Base-by-base conservation (phyloP, 257 asterid species). In the Cynanchum wilfordii region DNA sequence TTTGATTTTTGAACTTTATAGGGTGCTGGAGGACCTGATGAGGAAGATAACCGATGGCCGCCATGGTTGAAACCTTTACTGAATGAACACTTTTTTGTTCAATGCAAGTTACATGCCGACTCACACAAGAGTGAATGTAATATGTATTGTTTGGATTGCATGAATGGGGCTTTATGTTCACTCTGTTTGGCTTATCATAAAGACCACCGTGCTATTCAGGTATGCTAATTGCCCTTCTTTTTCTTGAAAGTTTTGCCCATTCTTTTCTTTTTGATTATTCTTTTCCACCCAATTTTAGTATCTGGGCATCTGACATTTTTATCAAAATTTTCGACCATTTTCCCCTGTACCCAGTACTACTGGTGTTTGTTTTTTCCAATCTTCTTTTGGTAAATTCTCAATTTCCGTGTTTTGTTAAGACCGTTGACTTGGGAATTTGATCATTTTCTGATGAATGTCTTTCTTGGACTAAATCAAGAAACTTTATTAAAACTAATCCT, bases 111-210 rank as follows among this genome's bases (percentile, higher is more conserved):
- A 67, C 97, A 92, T 85, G 86, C 86, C 54, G 92, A 88, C 75
- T 91, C 95, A 24, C 97, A 92, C 85, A 89, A 87, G 84, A 88
- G 93, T 76, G 97, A 91, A 87, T 91, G 97, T 85, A 91, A 91
- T 72, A 91, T 91, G 97, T 91, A 84, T 68, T 91, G 97, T 47
- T 84, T 91, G 87, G 95, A 91, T 74, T 91, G 97, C 79, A 54
- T 68, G 76, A 78, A 85, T 77, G 95, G 91, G 8, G 83, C 97
- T 29, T 86, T 89, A 36, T 91, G 97, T 64, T 91, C 96, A 17
- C 87, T 92, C 33, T 92, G 97, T 81, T 88, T 92, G 83, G 57
- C 75, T 51, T 60, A 22, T 55, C 97, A 92, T 87, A 89, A 84
- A 70, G 88, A 84, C 73, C 97, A 92, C 50, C 87, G 88, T 69